Evolutionary conservation across 352 stramenopile genomes (phyloP), one percentile per base, ranked within the genome.

Genomic region (Globisporangium paddicum): DNA sequence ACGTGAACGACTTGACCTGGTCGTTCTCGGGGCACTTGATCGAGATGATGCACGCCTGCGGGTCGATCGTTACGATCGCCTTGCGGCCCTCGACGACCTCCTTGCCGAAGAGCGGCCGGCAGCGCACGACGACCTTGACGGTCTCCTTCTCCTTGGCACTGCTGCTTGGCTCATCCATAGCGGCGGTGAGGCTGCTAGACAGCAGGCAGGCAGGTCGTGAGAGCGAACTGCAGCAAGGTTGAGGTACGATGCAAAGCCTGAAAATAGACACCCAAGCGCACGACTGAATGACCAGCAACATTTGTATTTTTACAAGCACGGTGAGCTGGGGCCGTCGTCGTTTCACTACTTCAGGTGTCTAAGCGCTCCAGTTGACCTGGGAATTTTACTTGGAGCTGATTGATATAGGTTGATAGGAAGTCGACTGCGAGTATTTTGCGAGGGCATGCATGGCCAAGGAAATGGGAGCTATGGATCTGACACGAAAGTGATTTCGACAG

Each of bases 71-170:
- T 30, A 96, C 75, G 66, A 96, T 96, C 30, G 81, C 77, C 55
- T 90, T 88, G 32, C 89, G 75, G 8, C 82, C 78, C 73, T 96
- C 82, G 11, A 82, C 75, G 25, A 87, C 71, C 58, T 96, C 89
- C 56, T 96, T 96, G 35, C 74, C 72, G 55, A 90, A 95, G 37
- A 95, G 80, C 34, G 88, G 89, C 0, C 88, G 77, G 63, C 88
- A 96, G 34, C 89, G 82, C 50, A 97, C 81, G 9, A 96, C 89
- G 52, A 97, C 89, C 50, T 95, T 95, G 34, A 97, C 89, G 0
- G 83, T 93, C 63, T 93, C 83, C 35, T 89, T 90, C 28, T 90
- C 81, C 54, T 87, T 87, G 23, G 69, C 28, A n/a, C n/a, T n/a
- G n/a, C n/a, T n/a, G 3, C 37, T 46, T n/a, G 14, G 50, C 13